These are phyloP conservation scores for Pestalotiopsis sp. DNA, from an alignment of 2,329 filamentous ascomycete species.

Conservation along the genomic window DNA sequence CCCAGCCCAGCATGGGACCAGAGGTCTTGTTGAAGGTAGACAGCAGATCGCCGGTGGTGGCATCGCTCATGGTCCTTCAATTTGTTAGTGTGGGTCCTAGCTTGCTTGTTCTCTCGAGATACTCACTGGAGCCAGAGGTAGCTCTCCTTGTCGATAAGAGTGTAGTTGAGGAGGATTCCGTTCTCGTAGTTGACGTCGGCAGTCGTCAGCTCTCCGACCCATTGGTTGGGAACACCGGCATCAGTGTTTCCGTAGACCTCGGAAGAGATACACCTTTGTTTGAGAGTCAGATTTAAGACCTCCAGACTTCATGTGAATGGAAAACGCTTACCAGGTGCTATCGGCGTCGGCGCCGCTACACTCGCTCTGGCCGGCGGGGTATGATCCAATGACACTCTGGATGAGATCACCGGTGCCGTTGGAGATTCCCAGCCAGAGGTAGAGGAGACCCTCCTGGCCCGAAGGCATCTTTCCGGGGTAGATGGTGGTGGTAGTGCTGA, in stretches of 20 bases:
- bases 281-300: neutral
- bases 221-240: conserved; percentile 20
- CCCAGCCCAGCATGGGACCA: conserved; percentile 25
- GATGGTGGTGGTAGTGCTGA: conserved; percentile 25
- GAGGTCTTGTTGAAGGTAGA: conserved; percentile 24
- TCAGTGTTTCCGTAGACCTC: conserved; percentile 26
- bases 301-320: neutral
- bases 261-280: conserved; percentile 26
- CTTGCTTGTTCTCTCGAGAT: neutral
- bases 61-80: conserved; percentile 13
- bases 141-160: conserved; percentile 22
- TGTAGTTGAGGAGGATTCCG: conserved; percentile 29
- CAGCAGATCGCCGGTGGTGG: conserved; percentile 21
- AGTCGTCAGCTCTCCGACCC: conserved; percentile 23
- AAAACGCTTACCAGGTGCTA: conserved; percentile 11
- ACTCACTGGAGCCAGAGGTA: conserved; percentile 25
- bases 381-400: conserved; percentile 18
- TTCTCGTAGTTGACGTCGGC: conserved; percentile 23
- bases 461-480: conserved; percentile 27
- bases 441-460: conserved; percentile 25
- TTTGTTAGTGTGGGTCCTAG: neutral
- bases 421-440: conserved; percentile 28
- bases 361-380: conserved; percentile 23
- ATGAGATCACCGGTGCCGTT: conserved; percentile 29
- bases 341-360: conserved; percentile 23